phyloP scores from a whole-genome alignment of 1,139 yeast species.

The Taphrina wiesneri region DNA sequence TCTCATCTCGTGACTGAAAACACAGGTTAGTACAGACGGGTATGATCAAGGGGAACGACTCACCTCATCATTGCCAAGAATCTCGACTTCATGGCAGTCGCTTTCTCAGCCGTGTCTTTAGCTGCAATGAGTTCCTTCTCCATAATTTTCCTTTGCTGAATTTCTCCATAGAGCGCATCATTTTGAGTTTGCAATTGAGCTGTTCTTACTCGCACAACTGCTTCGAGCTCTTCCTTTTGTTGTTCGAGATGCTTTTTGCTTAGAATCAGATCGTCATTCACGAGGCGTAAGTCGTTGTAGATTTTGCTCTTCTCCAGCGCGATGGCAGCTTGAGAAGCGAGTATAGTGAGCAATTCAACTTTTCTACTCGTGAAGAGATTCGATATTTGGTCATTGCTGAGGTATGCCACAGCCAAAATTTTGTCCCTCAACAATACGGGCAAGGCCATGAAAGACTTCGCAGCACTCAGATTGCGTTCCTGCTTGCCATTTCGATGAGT shows the following conservation, averaged over 20 bases:
- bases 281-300: conserved; percentile 6
- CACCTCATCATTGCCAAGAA: conserved; percentile 60
- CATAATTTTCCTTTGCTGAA: conserved; percentile 36
- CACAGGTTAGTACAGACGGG: conserved; percentile 72
- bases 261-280: conserved; percentile 10
- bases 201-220: conserved; percentile 17
- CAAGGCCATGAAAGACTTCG: conserved; percentile 29
- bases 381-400: conserved; percentile 38
- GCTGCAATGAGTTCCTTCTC: conserved; percentile 44
- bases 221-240: conserved; percentile 14
- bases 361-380: conserved; percentile 24
- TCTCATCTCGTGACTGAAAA: conserved; percentile 65
- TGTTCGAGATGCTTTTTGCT: conserved; percentile 3
- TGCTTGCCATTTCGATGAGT: conserved; percentile 36
- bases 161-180: conserved; percentile 1
- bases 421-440: conserved; percentile 17
- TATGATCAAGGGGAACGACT: not conserved
- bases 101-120: conserved; percentile 40
- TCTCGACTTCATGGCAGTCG: conserved; percentile 61
- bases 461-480: not conserved
- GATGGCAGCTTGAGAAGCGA: conserved; percentile 40
- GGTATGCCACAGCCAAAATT: conserved; percentile 38
- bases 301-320: conserved; percentile 38
- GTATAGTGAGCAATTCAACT: conserved; percentile 38
- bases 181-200: conserved; percentile 17